Evolutionary conservation across 495 filamentous ascomycete species (phyloP), one percentile per base, ranked within the genome.

Genomic region (Neurospora terricola): DNA sequence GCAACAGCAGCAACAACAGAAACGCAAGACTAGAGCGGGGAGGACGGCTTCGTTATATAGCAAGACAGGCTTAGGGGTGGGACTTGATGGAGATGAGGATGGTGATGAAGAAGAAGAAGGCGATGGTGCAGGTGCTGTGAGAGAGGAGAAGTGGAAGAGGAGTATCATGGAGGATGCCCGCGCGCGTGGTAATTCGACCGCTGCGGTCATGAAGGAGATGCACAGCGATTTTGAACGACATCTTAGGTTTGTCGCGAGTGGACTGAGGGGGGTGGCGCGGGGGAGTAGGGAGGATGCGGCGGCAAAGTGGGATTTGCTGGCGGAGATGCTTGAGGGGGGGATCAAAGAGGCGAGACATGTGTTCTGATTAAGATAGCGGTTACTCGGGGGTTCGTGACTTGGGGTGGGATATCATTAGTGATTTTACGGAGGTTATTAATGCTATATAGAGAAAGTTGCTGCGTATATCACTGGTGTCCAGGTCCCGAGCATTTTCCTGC

Each of bases 311-410:
- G 88, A 90, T 77, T 81, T 85, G 23, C 72, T 90, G 75, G 88
- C 86, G 11, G 87, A 90, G 79, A 88, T 87, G 80, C 75, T 90
- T 39, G 88, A 89, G 79, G 80, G 79, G 69, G 87, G 86, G 4
- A 79, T 87, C 69, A 71, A 74, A 48, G 78, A 78, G 38, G 75
- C 70, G 36, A 68, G 70, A 30, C 38, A 48, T 66, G 54, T 66
- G 1, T 66, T 66, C 27, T 66, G 27, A 66, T 18, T 27, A 34
- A 2, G 54, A 66, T 4, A 9, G 7, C 11, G 1, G 21, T 23
- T 18, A 66, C 54, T 34, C 0, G 54, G 6, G 14, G 6, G 14
- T 4, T 14, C 0, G 21, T 36, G 10, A 16, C 14, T 34, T 18
- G 54, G 1, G 6, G 3, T 18, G 54, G 27, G 1, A 36, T 66